Conservation (phyloP, 164 flowering plant species). For the Dillenia suffruticosa region DNA sequence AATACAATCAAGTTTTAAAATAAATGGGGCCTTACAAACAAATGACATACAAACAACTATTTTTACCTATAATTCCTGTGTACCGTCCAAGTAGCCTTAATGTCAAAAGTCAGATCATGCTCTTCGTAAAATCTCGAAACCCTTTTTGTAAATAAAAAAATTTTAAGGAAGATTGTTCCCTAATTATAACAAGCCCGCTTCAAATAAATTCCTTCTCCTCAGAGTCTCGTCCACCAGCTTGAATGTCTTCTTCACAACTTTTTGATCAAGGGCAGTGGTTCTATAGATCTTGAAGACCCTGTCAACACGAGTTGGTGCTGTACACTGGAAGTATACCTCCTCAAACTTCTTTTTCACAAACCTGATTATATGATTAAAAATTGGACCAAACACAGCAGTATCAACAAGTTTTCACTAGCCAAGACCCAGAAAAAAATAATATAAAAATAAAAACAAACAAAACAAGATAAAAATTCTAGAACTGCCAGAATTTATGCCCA, state of each 20-base stretch:
- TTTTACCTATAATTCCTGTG: too few species aligned
- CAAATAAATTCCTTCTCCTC: constrained; percentile 89
- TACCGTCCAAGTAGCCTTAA: neutral
- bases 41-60: too few species aligned
- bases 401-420: too few species aligned
- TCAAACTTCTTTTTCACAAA: constrained; percentile 98
- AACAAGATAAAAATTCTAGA: too few species aligned
- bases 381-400: too few species aligned
- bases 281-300: constrained; percentile 93
- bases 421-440: too few species aligned
- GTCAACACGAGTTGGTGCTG: constrained; percentile 79
- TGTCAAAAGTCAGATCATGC: constrained; percentile 6
- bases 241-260: constrained; percentile 96
- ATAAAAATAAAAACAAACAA: too few species aligned
- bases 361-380: constrained; percentile 29
- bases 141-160: too few species aligned
- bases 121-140: constrained; percentile 8
- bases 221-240: constrained; percentile 95
- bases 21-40: too few species aligned
- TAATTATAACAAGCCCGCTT: constrained; percentile 81
- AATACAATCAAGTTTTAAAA: too few species aligned
- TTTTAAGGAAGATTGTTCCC: neutral
- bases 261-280: constrained; percentile 96
- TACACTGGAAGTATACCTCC: constrained; percentile 89
- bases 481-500: too few species aligned